Conservation (phyloP, 441 rosid species). For the Geranium incanum region DNA sequence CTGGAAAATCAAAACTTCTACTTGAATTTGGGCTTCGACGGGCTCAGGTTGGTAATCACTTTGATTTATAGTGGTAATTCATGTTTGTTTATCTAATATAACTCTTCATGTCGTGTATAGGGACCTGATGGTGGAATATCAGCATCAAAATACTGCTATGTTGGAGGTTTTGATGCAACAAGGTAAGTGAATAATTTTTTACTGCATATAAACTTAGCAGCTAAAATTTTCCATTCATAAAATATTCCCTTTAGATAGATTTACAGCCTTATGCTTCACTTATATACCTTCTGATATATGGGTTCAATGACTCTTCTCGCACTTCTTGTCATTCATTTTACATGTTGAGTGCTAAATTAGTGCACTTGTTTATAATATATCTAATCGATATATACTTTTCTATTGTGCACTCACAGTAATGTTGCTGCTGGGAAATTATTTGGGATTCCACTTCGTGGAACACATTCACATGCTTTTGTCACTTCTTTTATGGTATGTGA, state of each 20-base stretch:
- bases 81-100: conserved; percentile 18
- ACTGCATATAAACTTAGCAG: background rate
- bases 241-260: background rate
- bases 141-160: conserved; percentile 85
- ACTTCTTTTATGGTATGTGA: conserved; percentile 81
- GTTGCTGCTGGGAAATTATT: conserved; percentile 83
- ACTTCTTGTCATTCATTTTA: background rate
- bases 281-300: background rate
- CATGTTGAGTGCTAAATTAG: background rate
- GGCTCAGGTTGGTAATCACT: conserved; percentile 62
- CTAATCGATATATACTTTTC: background rate
- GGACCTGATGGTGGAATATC: conserved; percentile 97
- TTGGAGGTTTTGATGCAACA: conserved; percentile 98
- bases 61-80: conserved; percentile 11
- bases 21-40: conserved; percentile 90
- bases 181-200: conserved; percentile 37
- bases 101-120: conserved; percentile 31
- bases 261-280: background rate
- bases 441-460: conserved; percentile 88
- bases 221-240: background rate
- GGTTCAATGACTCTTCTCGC: background rate
- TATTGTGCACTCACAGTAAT: conserved; percentile 45
- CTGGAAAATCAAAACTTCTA: conserved; percentile 65
- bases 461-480: conserved; percentile 94
- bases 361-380: background rate